phyloP scores from a whole-genome alignment of 306 rosid species.

The Amphicarpaea edgeworthii region DNA sequence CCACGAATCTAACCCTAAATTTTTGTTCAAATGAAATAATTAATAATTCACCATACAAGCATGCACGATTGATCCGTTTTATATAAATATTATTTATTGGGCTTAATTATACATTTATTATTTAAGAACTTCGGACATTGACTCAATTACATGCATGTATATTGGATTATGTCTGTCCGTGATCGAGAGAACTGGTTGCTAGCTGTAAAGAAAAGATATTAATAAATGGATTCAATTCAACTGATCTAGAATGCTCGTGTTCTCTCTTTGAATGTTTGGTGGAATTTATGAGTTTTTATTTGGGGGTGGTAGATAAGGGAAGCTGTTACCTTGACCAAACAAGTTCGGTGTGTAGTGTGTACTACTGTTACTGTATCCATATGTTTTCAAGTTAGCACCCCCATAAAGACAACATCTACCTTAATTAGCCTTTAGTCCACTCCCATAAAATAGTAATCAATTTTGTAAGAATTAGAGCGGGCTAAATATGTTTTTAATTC shows the following conservation, averaged over 20 bases:
- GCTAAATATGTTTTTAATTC: too few species aligned
- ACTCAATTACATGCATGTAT: background rate
- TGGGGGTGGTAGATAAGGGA: slow-evolving; percentile 26
- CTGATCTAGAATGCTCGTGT: slow-evolving; percentile 16
- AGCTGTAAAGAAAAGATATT: slow-evolving; percentile 41
- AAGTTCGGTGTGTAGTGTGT: background rate
- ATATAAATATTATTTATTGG: background rate
- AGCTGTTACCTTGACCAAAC: slow-evolving; percentile 3
- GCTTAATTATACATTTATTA: too few species aligned
- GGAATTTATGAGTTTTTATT: slow-evolving; percentile 22
- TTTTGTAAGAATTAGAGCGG: too few species aligned
- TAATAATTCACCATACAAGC: background rate
- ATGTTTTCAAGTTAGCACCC: slow-evolving; percentile 12
- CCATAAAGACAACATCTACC: too few species aligned
- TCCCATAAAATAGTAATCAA: too few species aligned
- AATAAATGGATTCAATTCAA: background rate
- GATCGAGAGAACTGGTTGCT: slow-evolving; percentile 34
- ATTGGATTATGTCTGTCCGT: slow-evolving; percentile 51
- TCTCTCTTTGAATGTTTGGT: slow-evolving; percentile 43
- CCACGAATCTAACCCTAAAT: slow-evolving; percentile 36
- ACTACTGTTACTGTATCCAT: background rate
- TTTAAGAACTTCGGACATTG: background rate
- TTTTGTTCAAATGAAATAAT: background rate
- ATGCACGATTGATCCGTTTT: background rate
- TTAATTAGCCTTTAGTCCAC: too few species aligned